phyloP scores from a whole-genome alignment of 768 basidiomycete genomes.

The Tricholoma sp. region DNA sequence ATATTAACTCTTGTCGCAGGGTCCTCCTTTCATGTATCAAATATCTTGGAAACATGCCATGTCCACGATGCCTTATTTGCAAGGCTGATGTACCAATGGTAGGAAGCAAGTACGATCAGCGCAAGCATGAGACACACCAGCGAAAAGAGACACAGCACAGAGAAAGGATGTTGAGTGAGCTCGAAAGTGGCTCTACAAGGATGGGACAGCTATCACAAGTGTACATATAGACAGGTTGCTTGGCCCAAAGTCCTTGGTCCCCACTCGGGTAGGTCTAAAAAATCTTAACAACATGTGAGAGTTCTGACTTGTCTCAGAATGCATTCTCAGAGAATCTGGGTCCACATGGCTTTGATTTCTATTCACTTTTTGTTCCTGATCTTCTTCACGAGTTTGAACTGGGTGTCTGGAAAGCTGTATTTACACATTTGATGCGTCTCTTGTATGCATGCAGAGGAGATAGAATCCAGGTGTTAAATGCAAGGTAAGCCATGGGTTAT shows the following conservation, averaged over 20 bases:
- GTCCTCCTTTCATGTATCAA: slow-evolving; percentile 18
- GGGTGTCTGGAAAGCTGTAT: slow-evolving; percentile 19
- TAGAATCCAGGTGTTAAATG: slow-evolving; percentile 17
- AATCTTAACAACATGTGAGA: background rate
- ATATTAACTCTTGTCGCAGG: slow-evolving; percentile 6
- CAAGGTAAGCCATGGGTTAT: slow-evolving; percentile 7
- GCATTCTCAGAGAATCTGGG: background rate
- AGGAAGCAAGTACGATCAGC: slow-evolving; percentile 14
- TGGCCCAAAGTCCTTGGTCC: background rate
- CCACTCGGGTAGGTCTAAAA: background rate
- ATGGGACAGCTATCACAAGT: background rate
- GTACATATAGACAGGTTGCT: background rate
- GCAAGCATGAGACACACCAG: background rate
- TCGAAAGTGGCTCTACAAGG: background rate
- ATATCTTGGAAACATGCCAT: slow-evolving; percentile 18
- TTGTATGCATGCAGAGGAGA: slow-evolving; percentile 16
- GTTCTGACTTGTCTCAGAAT: background rate
- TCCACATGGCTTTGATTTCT: background rate
- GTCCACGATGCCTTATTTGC: slow-evolving; percentile 22
- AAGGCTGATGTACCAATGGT: slow-evolving; percentile 19
- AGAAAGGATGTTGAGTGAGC: background rate
- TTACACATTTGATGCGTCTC: slow-evolving; percentile 21
- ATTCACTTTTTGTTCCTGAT: slow-evolving; percentile 8
- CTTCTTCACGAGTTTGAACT: slow-evolving; percentile 24
- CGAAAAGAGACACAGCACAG: background rate